Conservation (phyloP, 2,329 filamentous ascomycete species). For the Sporothrix brasiliensis region DNA sequence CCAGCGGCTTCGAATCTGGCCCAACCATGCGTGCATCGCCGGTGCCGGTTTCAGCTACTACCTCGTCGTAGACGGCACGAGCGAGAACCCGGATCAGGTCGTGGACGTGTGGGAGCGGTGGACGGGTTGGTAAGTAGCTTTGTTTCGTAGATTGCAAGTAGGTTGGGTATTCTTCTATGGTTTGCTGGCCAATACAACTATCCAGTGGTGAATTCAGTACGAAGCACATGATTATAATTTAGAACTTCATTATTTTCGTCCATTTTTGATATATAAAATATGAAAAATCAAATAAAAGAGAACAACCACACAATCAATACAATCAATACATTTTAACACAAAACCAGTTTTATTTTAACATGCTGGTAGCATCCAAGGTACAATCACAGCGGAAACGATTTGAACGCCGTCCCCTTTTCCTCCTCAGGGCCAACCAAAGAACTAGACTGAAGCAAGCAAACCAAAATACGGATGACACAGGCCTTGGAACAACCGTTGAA, state of each 20-base stretch:
- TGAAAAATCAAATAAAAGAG: neutral
- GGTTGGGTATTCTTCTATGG: no score
- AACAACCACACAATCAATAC: neutral
- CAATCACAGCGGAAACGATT: conserved; percentile 1
- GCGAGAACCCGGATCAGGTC: conserved; percentile 60
- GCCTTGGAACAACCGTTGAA: no score
- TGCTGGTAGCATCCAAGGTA: neutral
- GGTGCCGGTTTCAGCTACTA: conserved; percentile 73
- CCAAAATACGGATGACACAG: neutral
- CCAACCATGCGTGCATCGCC: conserved; percentile 80
- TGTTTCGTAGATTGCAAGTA: neutral
- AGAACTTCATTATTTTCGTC: no score
- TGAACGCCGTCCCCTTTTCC: conserved; percentile 25
- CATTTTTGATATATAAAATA: no score
- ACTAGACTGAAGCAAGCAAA: conserved; percentile 1
- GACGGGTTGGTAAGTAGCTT: conserved; percentile 63
- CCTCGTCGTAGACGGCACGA: conserved; percentile 67
- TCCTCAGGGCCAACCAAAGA: conserved; percentile 1
- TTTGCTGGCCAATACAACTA: no score
- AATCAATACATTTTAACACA: neutral
- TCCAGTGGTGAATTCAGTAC: no score
- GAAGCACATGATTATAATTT: no score
- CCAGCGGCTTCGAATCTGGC: conserved; percentile 71
- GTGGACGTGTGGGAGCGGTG: conserved; percentile 77
- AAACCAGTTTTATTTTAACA: neutral